Evolutionary conservation across 345 rosid species (phyloP), one percentile per base, ranked within the genome.

Genomic region (Sonneratia alba): DNA sequence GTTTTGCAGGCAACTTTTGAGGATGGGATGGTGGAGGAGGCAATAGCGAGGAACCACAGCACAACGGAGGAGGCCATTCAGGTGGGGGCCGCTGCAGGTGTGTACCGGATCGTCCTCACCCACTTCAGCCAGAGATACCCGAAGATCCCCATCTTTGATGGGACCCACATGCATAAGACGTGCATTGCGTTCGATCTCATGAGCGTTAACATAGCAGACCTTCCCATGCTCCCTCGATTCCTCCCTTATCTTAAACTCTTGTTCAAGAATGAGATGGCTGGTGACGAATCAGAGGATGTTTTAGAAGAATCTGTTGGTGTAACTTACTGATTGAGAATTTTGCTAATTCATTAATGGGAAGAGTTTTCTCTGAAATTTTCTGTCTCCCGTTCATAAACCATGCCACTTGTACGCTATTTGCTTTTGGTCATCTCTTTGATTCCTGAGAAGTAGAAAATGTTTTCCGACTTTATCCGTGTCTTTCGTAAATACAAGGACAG

Each of bases 121-220:
- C 98, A 94, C 83, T 94, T 94, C 93, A 94, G 98, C 85, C 97
- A 91, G 84, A 79, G 97, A 81, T 91, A 94, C 80, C 97, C 97
- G 0, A 94, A 90, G 80, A 87, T 94, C 53, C 97, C 96, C 0
- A 88, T 91, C 57, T 85, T 91, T 42, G 98, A 88, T 40, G 92
- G 84, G 38, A 57, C 79, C 0, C 87, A 94, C 76, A 88, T 87
- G 98, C 97, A 91, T 64, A 91, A 90, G 49, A 91, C 98, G 12
- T 87, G 97, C 88, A 83, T 94, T 59, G 96, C 95, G 24, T 91
- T 94, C 38, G 97, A 91, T 74, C 72, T 94, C 92, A 94, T 90
- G 98, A 91, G 95, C 76, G 77, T 94, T 74, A 91, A 91, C 88
- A 70, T 94, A 36, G 96, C 96, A 1, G 97, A 91, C 73, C 71